Base-by-base conservation (phyloP, 2,329 filamentous ascomycete species). In the Curvularia verruculosa region DNA sequence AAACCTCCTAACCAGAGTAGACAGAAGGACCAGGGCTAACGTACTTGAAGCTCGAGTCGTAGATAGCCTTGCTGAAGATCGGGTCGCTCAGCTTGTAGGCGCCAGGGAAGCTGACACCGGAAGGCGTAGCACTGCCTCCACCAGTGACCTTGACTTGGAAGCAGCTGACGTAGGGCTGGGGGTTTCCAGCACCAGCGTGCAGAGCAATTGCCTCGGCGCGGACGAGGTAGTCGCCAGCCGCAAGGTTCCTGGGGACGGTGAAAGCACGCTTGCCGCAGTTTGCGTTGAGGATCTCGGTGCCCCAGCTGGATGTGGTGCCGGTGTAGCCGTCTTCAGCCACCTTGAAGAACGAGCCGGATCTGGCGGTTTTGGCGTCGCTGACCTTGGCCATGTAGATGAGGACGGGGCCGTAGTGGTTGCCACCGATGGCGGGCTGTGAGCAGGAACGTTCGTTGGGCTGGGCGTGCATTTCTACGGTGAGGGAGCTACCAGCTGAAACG, bases 321-420 rank as follows among this genome's bases (percentile, higher is more conserved):
- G 66, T 70, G 67, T 75, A 75, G 21, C 72, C 73, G 39, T 76
- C 73, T 49, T 75, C 73, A 21, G 71, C 73, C 26, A 76, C 73
- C 64, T 76, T 76, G 72, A 76, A 76, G 58, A 71, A 76, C 3
- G 72, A 75, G 5, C 59, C 73, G 0, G 59, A 64, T 5, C 54
- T 67, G 0, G 73, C 72, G 7, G 69, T 71, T 49, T 63, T 74
- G 5, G 75, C 75, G 55, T 76, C 73, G 1, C 58, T 49, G 10
- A 76, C 74, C 59, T 76, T 76, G 47, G 72, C 73, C 75, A 77
- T 77, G 66, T 75, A 76, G 39, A 75, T 54, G 6, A 75, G 56
- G 21, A 76, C 73, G 9, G 74, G 75, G 24, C 75, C 75, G 61
- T 74, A 75, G 65, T 77, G 75, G 60, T 72, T 73, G 13, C 74